A percentile compares a stretch with the other conserved stretches of the same genome.
These are phyloP conservation scores for Cytauxzoon felis DNA, from an alignment of 169 alveolate genomes.

Conservation along the genomic window DNA sequence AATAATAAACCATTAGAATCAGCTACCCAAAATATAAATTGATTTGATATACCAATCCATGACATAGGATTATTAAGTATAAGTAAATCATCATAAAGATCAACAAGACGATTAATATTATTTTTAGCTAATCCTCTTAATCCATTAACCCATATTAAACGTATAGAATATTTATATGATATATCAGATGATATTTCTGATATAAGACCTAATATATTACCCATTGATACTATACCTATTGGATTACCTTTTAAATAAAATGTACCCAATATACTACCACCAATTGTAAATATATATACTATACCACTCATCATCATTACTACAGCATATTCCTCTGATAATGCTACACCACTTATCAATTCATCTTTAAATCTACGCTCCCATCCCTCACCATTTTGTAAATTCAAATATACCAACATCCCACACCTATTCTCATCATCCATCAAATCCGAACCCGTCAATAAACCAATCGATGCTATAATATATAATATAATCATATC, in stretches of 20 bases:
- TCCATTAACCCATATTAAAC: conserved; percentile 54
- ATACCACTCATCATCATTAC: conserved; percentile 3
- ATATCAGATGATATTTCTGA: conserved; percentile 8
- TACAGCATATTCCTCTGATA: conserved; percentile 40
- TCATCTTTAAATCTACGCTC: conserved; percentile 49
- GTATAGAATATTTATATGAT: conserved; percentile 9
- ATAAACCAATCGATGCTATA: conserved; percentile 8
- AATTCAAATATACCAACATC: conserved; percentile 25
- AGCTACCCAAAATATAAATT: conserved; percentile 30
- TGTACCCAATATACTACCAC: conserved; percentile 25
- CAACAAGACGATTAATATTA: conserved; percentile 10
- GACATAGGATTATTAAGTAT: conserved; percentile 10
- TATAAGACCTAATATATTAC: conserved; percentile 41
- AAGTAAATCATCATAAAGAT: conserved; percentile 36
- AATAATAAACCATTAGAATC: conserved; percentile 31
- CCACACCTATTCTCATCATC: conserved; percentile 1
- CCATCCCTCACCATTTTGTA: conserved; percentile 44
- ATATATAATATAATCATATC: background rate
- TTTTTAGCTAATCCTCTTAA: conserved; percentile 40
- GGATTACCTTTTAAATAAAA: conserved; percentile 36
- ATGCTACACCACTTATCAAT: conserved; percentile 24
- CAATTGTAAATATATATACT: conserved; percentile 33
- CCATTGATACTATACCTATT: conserved; percentile 38
- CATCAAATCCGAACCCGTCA: conserved; percentile 35
- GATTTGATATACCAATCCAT: conserved; percentile 35